Base-by-base conservation (phyloP, 2,329 filamentous ascomycete species). In the Colletotrichum trifolii region DNA sequence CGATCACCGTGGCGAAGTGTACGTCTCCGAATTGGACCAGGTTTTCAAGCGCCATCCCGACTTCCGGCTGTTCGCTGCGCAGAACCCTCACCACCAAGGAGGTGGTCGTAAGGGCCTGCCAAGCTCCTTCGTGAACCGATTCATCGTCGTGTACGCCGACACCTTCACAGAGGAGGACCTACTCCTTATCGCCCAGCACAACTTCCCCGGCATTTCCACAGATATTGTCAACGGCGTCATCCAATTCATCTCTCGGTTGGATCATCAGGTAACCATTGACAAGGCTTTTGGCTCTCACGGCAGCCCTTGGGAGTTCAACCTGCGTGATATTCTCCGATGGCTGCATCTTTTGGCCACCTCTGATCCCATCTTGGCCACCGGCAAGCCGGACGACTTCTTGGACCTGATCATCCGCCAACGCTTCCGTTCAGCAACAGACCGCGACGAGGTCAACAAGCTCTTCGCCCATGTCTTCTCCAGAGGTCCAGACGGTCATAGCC, bases 81-180 rank as follows among this genome's bases (percentile, higher is more conserved):
- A 99, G 75, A 99, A 99, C 74, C 96, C 96, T 8, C 96, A 99
- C 77, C 93, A 97, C 72, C 96, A 99, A 78, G 96, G 96, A 62
- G 95, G 96, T 68, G 96, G 96, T 9, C 88, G 96, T 71, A 99
- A 99, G 78, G 96, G 96, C 43, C 82, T 99, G 40, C 96, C 96
- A 1, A 92, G 91, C 62, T 98, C 96, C 1, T 99, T 99, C 73
- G 96, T 99, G 67, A 98, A 99, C 76, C 91, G 96, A 49, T 99
- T 99, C 76, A 96, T 96, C 42, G 95, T 99, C 15, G 96, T 99
- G 0, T 98, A 98, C 78, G 94, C 96, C 63, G 96, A 99, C 73
- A 87, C 94, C 5, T 96, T 99, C 75, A 91, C 86, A 13, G 84
- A 91, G 34, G 86, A 92, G 38, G 96, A 99, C 80, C 79, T 99